Percentiles rank a stretch among this genome's conserved stretches.
phyloP scores from a whole-genome alignment of 1,284 basidiomycete genomes.

The Microbotryum silenes-acaulis region DNA sequence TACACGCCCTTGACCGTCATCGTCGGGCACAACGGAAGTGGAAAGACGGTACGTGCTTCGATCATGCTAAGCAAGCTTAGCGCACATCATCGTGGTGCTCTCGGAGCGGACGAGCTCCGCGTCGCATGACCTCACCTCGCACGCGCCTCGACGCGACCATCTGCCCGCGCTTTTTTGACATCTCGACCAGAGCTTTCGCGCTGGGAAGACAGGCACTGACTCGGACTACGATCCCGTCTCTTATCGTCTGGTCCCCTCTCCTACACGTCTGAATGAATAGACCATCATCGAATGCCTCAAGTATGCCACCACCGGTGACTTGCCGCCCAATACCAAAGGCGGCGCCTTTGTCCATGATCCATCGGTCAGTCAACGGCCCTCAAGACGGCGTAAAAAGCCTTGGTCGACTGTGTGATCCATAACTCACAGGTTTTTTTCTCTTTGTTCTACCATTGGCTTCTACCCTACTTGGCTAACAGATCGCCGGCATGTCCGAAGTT shows the following conservation, averaged over 20 bases:
- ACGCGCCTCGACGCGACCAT: no score
- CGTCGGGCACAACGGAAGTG: constrained; percentile 95
- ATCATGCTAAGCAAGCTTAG: not conserved
- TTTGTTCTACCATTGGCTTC: no score
- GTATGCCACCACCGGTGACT: constrained; percentile 95
- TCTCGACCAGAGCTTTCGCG: not conserved
- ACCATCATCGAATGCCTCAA: constrained; percentile 99
- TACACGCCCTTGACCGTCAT: constrained; percentile 97
- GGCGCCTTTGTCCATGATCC: constrained; percentile 98
- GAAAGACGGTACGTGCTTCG: constrained; percentile 64
- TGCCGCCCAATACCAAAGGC: constrained; percentile 94
- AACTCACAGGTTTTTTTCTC: no score
- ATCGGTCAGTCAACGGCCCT: constrained; percentile 46
- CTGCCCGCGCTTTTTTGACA: no score
- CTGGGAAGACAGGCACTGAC: not conserved
- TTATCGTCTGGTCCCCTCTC: no score
- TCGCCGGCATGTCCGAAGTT: constrained; percentile 97
- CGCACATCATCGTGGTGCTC: not conserved
- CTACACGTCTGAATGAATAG: constrained; percentile 33
- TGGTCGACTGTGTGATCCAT: no score
- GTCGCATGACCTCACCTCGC: no score
- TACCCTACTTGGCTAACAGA: constrained; percentile 43
- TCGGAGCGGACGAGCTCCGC: not conserved
- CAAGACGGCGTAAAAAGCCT: not conserved
- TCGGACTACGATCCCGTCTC: no score